Conservation (phyloP, 202 grass and related monocot genomes). For the Carex sylvatica region DNA sequence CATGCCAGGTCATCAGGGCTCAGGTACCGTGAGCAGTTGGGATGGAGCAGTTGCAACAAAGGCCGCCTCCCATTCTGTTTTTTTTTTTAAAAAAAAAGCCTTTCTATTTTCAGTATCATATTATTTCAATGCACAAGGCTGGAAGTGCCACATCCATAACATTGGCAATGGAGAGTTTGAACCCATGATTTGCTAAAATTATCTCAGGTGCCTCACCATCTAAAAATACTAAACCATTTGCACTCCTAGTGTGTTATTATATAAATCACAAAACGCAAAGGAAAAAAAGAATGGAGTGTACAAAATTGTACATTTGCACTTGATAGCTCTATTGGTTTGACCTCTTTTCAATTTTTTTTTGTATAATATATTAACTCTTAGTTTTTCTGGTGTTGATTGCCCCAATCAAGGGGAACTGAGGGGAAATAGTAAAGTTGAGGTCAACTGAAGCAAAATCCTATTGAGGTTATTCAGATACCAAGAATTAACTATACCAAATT, state of each 20-base stretch:
- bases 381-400: background rate
- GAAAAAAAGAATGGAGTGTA: background rate
- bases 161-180: background rate
- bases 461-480: background rate
- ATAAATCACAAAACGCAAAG: background rate
- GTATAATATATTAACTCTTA: background rate
- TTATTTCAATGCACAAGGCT: background rate
- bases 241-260: background rate
- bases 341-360: background rate
- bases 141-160: background rate
- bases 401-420: background rate
- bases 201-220: background rate
- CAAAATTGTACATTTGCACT: constrained; percentile 5
- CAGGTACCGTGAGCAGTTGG: constrained; percentile 65
- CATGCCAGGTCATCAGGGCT: constrained; percentile 58
- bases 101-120: background rate
- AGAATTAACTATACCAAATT: background rate
- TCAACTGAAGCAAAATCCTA: background rate
- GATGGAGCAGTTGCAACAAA: constrained; percentile 75
- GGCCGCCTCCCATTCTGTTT: constrained; percentile 80
- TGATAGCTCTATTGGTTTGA: background rate
- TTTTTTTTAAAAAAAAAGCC: background rate
- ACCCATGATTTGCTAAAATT: background rate
- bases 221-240: background rate
- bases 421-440: background rate